A percentile compares a stretch with the other conserved stretches of the same genome.
Conservation (phyloP, 352 stramenopile genomes). For the Phytophthora uliginosa region DNA sequence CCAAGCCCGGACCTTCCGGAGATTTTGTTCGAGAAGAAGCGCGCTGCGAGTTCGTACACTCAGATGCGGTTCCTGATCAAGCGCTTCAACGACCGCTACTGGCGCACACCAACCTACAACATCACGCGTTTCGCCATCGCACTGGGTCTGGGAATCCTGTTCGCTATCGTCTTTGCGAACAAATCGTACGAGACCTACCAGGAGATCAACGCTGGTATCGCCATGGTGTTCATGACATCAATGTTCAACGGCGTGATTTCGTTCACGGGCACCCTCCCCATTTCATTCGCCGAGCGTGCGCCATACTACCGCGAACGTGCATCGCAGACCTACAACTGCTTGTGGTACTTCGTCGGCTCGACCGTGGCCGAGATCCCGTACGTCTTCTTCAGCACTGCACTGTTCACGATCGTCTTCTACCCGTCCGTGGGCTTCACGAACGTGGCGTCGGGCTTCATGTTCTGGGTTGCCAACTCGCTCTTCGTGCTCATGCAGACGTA, state of each 20-base stretch:
- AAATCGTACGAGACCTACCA: slow-evolving; percentile 47
- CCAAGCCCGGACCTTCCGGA: slow-evolving; percentile 28
- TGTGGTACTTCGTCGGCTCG: slow-evolving; percentile 78
- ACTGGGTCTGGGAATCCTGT: slow-evolving; percentile 71
- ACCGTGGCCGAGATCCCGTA: slow-evolving; percentile 85
- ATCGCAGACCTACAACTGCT: slow-evolving; percentile 85
- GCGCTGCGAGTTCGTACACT: slow-evolving; percentile 37
- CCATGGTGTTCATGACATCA: slow-evolving; percentile 83
- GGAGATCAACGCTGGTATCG: slow-evolving; percentile 57
- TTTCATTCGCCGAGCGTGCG: slow-evolving; percentile 82
- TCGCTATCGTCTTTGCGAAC: slow-evolving; percentile 67
- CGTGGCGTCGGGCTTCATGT: slow-evolving; percentile 44
- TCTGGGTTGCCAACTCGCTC: slow-evolving; percentile 49
- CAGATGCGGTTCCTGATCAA: slow-evolving; percentile 40
- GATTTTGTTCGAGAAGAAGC: slow-evolving; percentile 46
- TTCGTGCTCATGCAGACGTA: slow-evolving; percentile 52
- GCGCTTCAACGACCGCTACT: slow-evolving; percentile 54
- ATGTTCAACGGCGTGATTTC: slow-evolving; percentile 83
- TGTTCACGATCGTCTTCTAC: slow-evolving; percentile 62
- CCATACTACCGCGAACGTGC: slow-evolving; percentile 90
- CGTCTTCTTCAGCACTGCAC: slow-evolving; percentile 45
- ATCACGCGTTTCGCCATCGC: slow-evolving; percentile 74
- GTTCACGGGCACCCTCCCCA: slow-evolving; percentile 79
- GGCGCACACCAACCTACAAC: slow-evolving; percentile 89
- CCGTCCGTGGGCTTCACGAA: slow-evolving; percentile 55